Conservation (phyloP, 108 stramenopile species). For the Nitzschia putrida region DNA sequence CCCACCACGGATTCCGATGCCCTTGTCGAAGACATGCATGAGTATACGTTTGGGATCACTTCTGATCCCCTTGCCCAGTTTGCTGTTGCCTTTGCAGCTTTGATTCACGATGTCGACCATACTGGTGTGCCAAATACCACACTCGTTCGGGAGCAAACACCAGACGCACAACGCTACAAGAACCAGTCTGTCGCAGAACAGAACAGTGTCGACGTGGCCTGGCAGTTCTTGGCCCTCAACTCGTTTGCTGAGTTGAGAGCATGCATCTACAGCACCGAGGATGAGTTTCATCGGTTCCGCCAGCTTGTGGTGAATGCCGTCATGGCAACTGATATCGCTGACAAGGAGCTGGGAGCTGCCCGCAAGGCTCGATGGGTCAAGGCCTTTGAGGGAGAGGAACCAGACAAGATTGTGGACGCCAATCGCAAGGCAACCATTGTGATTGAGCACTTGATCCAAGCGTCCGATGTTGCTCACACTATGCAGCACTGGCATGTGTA, state of each 20-base stretch:
- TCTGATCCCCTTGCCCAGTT: constrained; percentile 5
- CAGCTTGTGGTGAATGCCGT: constrained; percentile 36
- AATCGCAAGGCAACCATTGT: constrained; percentile 36
- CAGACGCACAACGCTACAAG: not conserved
- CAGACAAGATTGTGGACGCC: not conserved
- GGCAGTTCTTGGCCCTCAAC: not conserved
- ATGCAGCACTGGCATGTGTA: constrained; percentile 50
- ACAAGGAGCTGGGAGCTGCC: constrained; percentile 2
- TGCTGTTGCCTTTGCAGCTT: not conserved
- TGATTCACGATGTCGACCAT: constrained; percentile 12
- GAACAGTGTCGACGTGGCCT: constrained; percentile 1
- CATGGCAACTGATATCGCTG: constrained; percentile 39
- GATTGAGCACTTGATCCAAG: constrained; percentile 45
- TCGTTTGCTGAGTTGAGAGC: not conserved
- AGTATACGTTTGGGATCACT: constrained; percentile 9
- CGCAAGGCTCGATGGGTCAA: not conserved
- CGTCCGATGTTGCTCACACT: constrained; percentile 47
- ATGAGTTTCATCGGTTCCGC: constrained; percentile 25
- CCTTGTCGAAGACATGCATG: not conserved
- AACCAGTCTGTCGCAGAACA: constrained; percentile 6
- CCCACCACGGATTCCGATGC: not conserved
- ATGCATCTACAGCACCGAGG: constrained; percentile 20
- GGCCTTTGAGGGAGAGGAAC: not conserved
- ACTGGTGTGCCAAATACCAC: constrained; percentile 1
- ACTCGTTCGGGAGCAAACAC: not conserved